A percentile compares a stretch with the other conserved stretches of the same genome.
These are phyloP conservation scores for Bjerkandera adusta DNA, from an alignment of 1,284 basidiomycete species.

Conservation along the genomic window DNA sequence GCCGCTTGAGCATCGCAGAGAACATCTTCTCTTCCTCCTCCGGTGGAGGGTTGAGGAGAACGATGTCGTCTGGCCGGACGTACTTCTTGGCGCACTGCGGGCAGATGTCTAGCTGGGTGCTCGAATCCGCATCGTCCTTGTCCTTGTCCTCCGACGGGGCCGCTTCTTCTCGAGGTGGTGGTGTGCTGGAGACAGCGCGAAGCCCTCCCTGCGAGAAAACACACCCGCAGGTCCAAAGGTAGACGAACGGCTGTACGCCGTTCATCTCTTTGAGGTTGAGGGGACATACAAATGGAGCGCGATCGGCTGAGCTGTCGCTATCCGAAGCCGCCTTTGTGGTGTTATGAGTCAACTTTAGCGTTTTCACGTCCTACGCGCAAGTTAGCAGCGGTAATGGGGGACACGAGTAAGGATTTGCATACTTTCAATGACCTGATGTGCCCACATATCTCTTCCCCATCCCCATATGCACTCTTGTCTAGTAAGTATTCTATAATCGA, in stretches of 20 bases:
- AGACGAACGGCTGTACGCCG: constrained; percentile 84
- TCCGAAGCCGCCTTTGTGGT: constrained; percentile 42
- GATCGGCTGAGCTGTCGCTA: constrained; percentile 42
- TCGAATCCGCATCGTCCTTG: constrained; percentile 20
- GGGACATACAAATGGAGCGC: constrained; percentile 82
- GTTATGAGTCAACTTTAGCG: constrained; percentile 77
- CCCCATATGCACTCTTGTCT: constrained; percentile 75
- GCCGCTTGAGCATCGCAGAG: constrained; percentile 49
- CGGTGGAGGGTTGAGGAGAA: constrained; percentile 59
- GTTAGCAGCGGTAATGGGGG: constrained; percentile 4
- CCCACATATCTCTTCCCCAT: constrained; percentile 82
- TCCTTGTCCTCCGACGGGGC: constrained; percentile 28
- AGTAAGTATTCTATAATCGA: constrained; percentile 85
- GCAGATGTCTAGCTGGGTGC: constrained; percentile 53
- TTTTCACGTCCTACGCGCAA: constrained; percentile 71
- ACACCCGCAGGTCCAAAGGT: constrained; percentile 85
- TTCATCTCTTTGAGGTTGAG: constrained; percentile 93
- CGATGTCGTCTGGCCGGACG: constrained; percentile 48
- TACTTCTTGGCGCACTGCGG: constrained; percentile 76
- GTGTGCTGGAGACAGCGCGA: constrained; percentile 50
- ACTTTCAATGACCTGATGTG: constrained; percentile 89
- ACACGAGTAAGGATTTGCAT: constrained; percentile 10
- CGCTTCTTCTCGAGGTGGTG: constrained; percentile 25
- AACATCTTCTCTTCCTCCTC: constrained; percentile 60
- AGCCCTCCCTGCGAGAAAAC: constrained; percentile 80